Evolutionary conservation across 2,329 filamentous ascomycete species (phyloP).

Genomic region (Zopfia rhizophila): DNA sequence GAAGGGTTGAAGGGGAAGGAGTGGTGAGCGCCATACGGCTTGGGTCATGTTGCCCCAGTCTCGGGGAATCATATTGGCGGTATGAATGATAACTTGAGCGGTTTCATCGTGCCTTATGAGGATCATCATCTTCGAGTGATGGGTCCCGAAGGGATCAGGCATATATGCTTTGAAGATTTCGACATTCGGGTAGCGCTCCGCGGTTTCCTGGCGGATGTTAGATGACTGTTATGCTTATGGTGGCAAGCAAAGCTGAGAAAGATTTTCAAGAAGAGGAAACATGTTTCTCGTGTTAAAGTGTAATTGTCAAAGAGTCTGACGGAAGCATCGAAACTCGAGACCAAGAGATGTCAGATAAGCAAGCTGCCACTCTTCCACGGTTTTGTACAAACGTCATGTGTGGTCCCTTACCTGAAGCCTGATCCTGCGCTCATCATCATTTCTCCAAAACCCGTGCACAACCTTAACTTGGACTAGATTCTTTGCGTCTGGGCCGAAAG

Average conservation of each 20-base stretch:
- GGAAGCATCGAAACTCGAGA: too few species aligned
- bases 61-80: slow-evolving; percentile 87
- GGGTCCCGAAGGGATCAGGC: slow-evolving; percentile 86
- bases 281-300: too few species aligned
- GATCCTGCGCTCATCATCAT: slow-evolving; percentile 69
- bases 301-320: too few species aligned
- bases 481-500: slow-evolving; percentile 68
- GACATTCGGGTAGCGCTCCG: slow-evolving; percentile 72
- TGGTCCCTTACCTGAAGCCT: slow-evolving; percentile 63
- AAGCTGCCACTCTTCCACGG: too few species aligned
- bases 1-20: slow-evolving; percentile 64
- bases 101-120: slow-evolving; percentile 79
- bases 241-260: too few species aligned
- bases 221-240: too few species aligned
- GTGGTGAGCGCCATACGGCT: slow-evolving; percentile 80
- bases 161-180: slow-evolving; percentile 78
- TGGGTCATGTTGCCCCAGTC: slow-evolving; percentile 93
- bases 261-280: too few species aligned
- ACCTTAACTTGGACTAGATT: slow-evolving; percentile 66
- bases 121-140: slow-evolving; percentile 90
- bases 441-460: slow-evolving; percentile 74
- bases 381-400: too few species aligned
- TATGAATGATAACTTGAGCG: slow-evolving; percentile 85
- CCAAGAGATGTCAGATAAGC: too few species aligned
- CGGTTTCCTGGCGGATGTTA: slow-evolving; percentile 64